These are phyloP conservation scores for Trichoderma reesei DNA, from an alignment of 495 filamentous ascomycete species.

Conservation along the genomic window DNA sequence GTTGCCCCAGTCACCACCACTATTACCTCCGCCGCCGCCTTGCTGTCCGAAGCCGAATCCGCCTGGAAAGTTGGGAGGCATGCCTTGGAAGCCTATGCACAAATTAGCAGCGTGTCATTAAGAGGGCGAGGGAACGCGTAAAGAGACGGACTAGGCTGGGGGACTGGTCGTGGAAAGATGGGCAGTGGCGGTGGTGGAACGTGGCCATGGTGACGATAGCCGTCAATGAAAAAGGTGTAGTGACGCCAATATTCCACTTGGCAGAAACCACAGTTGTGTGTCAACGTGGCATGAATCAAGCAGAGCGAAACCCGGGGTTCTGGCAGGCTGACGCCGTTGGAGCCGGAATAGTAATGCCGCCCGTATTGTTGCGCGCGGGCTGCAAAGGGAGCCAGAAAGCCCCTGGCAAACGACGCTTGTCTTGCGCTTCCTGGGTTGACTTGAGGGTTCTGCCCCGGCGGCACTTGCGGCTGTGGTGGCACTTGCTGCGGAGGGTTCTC, in stretches of 20 bases:
- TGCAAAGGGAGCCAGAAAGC: not conserved
- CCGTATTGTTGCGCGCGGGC: not conserved
- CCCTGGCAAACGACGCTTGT: not conserved
- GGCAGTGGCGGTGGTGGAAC: not conserved
- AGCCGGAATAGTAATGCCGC: not conserved
- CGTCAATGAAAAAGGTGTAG: not conserved
- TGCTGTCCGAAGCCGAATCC: slow-evolving; percentile 60
- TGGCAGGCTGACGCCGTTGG: not conserved
- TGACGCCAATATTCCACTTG: not conserved
- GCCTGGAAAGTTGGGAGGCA: slow-evolving; percentile 67
- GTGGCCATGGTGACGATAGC: not conserved
- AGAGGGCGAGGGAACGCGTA: not conserved
- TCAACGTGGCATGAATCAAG: not conserved
- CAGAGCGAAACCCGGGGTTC: not conserved
- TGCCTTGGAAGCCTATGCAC: slow-evolving; percentile 52
- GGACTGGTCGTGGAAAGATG: slow-evolving; percentile 19
- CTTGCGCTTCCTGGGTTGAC: not conserved
- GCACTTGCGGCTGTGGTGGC: not conserved
- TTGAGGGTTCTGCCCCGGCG: not conserved
- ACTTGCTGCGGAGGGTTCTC: no score
- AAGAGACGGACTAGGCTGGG: not conserved
- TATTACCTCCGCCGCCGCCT: slow-evolving; percentile 32
- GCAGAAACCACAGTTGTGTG: not conserved
- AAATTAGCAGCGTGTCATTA: not conserved
- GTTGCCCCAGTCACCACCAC: slow-evolving; percentile 52